Conservation (phyloP, 306 rosid genomes). For the Dalbergia cultrata region DNA sequence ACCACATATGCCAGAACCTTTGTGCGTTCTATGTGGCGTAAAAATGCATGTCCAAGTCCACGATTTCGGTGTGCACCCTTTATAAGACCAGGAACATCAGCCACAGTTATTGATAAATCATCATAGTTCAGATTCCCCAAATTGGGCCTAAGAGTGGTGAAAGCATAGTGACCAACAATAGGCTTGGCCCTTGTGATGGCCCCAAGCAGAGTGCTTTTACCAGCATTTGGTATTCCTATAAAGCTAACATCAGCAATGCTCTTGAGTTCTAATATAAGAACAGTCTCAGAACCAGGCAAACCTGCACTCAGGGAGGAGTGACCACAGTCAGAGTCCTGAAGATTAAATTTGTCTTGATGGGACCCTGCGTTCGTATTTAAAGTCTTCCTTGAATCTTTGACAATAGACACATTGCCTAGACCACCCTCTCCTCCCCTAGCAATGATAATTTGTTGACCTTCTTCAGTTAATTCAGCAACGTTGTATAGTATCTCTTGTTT, state of each 20-base stretch:
- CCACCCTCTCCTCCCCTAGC: constrained; percentile 92
- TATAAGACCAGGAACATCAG: constrained; percentile 93
- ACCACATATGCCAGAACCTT: constrained; percentile 87
- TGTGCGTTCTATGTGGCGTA: constrained; percentile 94
- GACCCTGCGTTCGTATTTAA: constrained; percentile 37
- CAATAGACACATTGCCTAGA: constrained; percentile 60
- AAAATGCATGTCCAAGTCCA: constrained; percentile 90
- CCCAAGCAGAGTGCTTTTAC: constrained; percentile 94
- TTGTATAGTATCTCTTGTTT: constrained; percentile 62
- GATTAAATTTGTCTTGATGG: constrained; percentile 32
- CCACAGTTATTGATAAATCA: constrained; percentile 86
- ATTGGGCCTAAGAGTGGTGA: constrained; percentile 93
- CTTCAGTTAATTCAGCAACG: constrained; percentile 83
- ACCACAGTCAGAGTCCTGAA: constrained; percentile 50
- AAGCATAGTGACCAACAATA: constrained; percentile 84
- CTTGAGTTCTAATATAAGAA: constrained; percentile 85
- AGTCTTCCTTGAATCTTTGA: constrained; percentile 60
- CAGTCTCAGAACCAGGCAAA: constrained; percentile 71
- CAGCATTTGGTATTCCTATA: constrained; percentile 99
- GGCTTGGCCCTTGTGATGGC: constrained; percentile 91
- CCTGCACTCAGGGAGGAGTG: constrained; percentile 61
- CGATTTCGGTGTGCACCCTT: constrained; percentile 92
- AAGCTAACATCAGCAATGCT: constrained; percentile 94
- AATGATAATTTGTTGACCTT: constrained; percentile 71
- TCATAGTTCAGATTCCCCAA: constrained; percentile 86